phyloP scores from a whole-genome alignment of 1,284 basidiomycete species.

The Trametes pubescens region DNA sequence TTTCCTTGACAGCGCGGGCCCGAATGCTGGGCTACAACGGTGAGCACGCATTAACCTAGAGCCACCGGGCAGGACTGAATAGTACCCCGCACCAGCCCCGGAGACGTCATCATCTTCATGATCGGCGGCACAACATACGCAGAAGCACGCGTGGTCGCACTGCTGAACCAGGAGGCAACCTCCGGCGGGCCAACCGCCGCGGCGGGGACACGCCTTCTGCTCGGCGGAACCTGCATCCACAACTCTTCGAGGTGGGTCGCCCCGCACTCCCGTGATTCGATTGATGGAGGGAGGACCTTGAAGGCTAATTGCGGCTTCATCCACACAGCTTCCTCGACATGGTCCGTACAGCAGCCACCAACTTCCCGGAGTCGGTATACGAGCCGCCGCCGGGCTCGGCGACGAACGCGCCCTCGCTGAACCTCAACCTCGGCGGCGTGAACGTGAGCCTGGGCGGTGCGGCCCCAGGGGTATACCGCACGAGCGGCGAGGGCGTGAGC shows the following conservation, averaged over 20 bases:
- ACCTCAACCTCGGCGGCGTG: slow-evolving; percentile 89
- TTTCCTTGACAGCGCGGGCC: slow-evolving; percentile 78
- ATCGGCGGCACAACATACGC: slow-evolving; percentile 95
- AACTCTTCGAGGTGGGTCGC: slow-evolving; percentile 83
- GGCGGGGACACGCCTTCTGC: slow-evolving; percentile 74
- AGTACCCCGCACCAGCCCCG: slow-evolving; percentile 64
- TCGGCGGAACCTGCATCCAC: slow-evolving; percentile 93
- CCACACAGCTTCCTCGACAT: slow-evolving; percentile 69
- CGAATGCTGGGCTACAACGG: slow-evolving; percentile 76
- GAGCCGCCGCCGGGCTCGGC: slow-evolving; percentile 75
- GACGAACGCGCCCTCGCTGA: slow-evolving; percentile 76
- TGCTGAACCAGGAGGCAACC: slow-evolving; percentile 83
- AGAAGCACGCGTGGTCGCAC: slow-evolving; percentile 84
- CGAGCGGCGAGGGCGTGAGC: slow-evolving; percentile 66
- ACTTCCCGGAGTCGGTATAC: slow-evolving; percentile 71
- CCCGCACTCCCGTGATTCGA: slow-evolving; percentile 19
- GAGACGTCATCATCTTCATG: slow-evolving; percentile 95
- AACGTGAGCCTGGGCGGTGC: slow-evolving; percentile 91
- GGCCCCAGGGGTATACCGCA: slow-evolving; percentile 83
- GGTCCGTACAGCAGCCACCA: slow-evolving; percentile 67
- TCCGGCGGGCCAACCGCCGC: slow-evolving; percentile 55
- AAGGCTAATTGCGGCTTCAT: slow-evolving; percentile 23
- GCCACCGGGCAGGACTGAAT: slow-evolving; percentile 8
- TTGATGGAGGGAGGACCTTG: slow-evolving; percentile 10
- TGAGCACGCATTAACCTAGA: slow-evolving; percentile 36